Percentiles rank a stretch among this genome's conserved stretches.
Conservation (phyloP, 192 early-diverging fungal species). For the Coemansia aciculifera region DNA sequence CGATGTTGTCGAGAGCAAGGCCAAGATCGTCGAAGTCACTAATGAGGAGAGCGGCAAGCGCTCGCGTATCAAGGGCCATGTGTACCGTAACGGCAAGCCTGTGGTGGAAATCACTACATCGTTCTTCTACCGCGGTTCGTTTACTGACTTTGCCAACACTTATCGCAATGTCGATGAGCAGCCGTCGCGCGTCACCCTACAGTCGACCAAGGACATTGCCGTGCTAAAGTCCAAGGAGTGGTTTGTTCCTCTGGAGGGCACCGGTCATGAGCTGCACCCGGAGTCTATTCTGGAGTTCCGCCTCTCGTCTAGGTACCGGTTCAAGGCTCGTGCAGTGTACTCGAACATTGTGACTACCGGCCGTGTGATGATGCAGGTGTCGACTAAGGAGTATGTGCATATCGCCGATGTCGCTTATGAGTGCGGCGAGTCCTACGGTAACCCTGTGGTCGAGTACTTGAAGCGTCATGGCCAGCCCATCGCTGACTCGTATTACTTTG, state of each 20-base stretch:
- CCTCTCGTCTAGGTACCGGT: conserved; percentile 50
- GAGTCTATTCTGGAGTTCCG: conserved; percentile 58
- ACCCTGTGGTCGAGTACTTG: conserved; percentile 88
- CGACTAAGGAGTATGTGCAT: conserved; percentile 79
- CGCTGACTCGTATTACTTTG: conserved; percentile 87
- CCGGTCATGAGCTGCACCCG: conserved; percentile 60
- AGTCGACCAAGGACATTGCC: conserved; percentile 80
- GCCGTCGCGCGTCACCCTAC: conserved; percentile 68
- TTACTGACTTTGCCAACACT: conserved; percentile 84
- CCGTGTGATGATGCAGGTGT: conserved; percentile 72
- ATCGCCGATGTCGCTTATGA: conserved; percentile 81
- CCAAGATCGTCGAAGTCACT: conserved; percentile 80
- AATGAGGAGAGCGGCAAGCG: conserved; percentile 91
- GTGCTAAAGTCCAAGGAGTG: conserved; percentile 89
- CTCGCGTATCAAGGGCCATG: conserved; percentile 82
- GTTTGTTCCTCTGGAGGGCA: conserved; percentile 59
- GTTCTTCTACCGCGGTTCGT: conserved; percentile 92
- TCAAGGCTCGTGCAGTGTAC: conserved; percentile 59
- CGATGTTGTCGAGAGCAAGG: conserved; percentile 81
- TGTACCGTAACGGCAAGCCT: conserved; percentile 71
- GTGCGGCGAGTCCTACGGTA: conserved; percentile 74
- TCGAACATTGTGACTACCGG: conserved; percentile 74
- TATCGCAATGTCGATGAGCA: conserved; percentile 84
- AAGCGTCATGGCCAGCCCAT: conserved; percentile 82
- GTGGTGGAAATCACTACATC: conserved; percentile 84